Base-by-base conservation (phyloP, 2,329 filamentous ascomycete species). In the Aureobasidium subglaciale region DNA sequence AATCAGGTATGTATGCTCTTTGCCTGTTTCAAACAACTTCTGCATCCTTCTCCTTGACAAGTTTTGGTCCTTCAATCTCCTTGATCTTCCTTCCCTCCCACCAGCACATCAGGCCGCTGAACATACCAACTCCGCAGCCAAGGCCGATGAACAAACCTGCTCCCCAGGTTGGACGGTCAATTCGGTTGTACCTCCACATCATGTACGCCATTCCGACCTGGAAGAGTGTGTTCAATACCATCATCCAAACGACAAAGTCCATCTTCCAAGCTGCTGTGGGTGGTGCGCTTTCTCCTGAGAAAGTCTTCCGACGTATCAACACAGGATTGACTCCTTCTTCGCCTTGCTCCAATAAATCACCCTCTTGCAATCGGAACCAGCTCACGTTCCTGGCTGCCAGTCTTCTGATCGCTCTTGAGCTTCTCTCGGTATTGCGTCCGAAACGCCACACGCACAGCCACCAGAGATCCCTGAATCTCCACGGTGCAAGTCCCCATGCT, bases 391-490 rank as follows among this genome's bases (percentile, higher is more conserved):
- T 48, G n/a, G 42, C 35, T 18, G 55, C 45, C 37, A 56, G 15
- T 25, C 40, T 25, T 20, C 37, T 45, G 40, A 55, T 43, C 4
- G 52, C 52, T 13, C 18, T 34, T 35, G 34, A 37, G n/a, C 32
- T 29, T 4, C 29, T 50, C 16, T 38, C 32, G 3, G 46, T n/a
- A 4, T 15, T 18, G 10, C 46, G 22, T 6, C 46, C 34, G 20
- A 50, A 50, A 5, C 46, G 46, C 46, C 46, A 50, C 3, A 50
- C 46, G 20, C 46, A 50, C 10, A 90, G 75, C 66, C 83, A 90
- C 67, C 85, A 93, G 9, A 90, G 71, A 67, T 95, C 90, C 29
- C 90, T 78, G 62, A 91, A 87, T 29, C 90, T 81, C 90, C 89
- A 95, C 0, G 90, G 90, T 1, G 87, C 85, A 11, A 93, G 77